A percentile compares a stretch with the other conserved stretches of the same genome.
phyloP scores from a whole-genome alignment of 2,329 filamentous ascomycete species.

The Dendrostoma leiphaemia region DNA sequence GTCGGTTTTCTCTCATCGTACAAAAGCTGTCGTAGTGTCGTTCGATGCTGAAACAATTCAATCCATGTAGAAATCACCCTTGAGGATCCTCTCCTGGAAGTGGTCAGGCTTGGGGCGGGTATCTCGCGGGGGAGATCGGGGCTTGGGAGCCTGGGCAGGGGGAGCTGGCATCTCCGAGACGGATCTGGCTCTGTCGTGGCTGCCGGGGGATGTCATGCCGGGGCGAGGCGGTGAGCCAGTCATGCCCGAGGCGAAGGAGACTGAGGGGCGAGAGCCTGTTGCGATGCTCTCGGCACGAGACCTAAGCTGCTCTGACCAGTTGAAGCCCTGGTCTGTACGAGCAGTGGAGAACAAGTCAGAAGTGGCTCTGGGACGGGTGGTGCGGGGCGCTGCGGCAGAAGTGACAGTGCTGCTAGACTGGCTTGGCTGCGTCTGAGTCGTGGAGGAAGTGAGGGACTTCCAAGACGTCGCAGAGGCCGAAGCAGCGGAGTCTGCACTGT shows the following conservation, averaged over 20 bases:
- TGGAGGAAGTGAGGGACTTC: slow-evolving; percentile 26
- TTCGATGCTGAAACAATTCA: slow-evolving; percentile 39
- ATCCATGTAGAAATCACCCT: slow-evolving; percentile 98
- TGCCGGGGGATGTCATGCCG: slow-evolving; percentile 23
- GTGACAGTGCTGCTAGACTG: slow-evolving; percentile 22
- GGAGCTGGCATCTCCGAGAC: slow-evolving; percentile 62
- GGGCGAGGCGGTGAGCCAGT: slow-evolving; percentile 42
- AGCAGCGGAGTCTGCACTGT: slow-evolving; percentile 28
- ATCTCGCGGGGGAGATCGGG: slow-evolving; percentile 34
- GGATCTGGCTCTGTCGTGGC: slow-evolving; percentile 68
- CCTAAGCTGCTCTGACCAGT: slow-evolving; percentile 95
- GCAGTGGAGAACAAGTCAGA: slow-evolving; percentile 61
- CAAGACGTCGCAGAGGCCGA: slow-evolving; percentile 25
- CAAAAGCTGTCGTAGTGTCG: background rate
- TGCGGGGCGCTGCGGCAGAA: slow-evolving; percentile 58
- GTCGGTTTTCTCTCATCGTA: background rate
- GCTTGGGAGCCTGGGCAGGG: slow-evolving; percentile 49
- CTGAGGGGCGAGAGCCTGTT: slow-evolving; percentile 54
- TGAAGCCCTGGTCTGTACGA: slow-evolving; percentile 87
- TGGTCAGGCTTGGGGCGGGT: slow-evolving; percentile 76
- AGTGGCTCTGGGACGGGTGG: slow-evolving; percentile 54
- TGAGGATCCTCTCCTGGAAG: slow-evolving; percentile 94
- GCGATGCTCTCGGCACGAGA: slow-evolving; percentile 78
- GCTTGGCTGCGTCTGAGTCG: slow-evolving; percentile 30
- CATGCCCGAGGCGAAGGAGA: slow-evolving; percentile 51